Conservation (phyloP, 192 early-diverging fungal species). For the Jimgerdemannia flammicorona region DNA sequence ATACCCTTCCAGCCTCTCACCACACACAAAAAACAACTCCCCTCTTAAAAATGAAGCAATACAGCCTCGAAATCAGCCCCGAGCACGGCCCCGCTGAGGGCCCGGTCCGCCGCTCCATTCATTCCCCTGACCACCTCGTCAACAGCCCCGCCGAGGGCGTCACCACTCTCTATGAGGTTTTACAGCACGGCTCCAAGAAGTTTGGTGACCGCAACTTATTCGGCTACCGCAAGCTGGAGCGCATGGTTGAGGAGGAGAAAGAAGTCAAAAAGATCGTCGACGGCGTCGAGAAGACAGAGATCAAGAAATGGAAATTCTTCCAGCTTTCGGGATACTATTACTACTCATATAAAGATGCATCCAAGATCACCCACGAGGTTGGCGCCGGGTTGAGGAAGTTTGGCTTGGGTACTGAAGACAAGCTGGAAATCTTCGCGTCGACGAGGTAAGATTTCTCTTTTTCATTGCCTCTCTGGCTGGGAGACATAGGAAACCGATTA, state of each 20-base stretch:
- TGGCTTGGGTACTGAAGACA: conserved; percentile 40
- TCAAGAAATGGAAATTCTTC: conserved; percentile 83
- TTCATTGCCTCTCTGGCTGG: neutral
- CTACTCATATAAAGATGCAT: conserved; percentile 74
- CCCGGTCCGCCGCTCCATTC: conserved; percentile 39
- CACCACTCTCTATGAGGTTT: conserved; percentile 68
- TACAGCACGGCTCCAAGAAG: conserved; percentile 50
- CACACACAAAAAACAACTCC: neutral
- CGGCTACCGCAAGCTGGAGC: conserved; percentile 66
- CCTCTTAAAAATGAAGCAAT: conserved; percentile 19
- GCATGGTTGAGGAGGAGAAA: conserved; percentile 73
- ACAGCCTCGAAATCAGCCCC: conserved; percentile 19
- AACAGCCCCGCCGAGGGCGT: conserved; percentile 41
- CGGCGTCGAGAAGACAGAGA: conserved; percentile 57
- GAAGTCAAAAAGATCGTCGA: conserved; percentile 55
- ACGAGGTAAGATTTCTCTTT: conserved; percentile 48
- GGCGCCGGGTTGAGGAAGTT: conserved; percentile 74
- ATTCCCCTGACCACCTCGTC: conserved; percentile 41
- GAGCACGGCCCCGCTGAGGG: conserved; percentile 30
- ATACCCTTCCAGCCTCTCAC: neutral
- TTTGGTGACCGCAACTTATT: conserved; percentile 59
- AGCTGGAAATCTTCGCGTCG: conserved; percentile 65
- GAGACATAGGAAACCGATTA: neutral
- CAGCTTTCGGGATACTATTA: conserved; percentile 78
- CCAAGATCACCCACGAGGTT: conserved; percentile 44